Percentiles rank a stretch among this genome's conserved stretches.
Evolutionary conservation across 495 filamentous ascomycete genomes (phyloP).

Genomic region (Barbatosphaeria neglecta): DNA sequence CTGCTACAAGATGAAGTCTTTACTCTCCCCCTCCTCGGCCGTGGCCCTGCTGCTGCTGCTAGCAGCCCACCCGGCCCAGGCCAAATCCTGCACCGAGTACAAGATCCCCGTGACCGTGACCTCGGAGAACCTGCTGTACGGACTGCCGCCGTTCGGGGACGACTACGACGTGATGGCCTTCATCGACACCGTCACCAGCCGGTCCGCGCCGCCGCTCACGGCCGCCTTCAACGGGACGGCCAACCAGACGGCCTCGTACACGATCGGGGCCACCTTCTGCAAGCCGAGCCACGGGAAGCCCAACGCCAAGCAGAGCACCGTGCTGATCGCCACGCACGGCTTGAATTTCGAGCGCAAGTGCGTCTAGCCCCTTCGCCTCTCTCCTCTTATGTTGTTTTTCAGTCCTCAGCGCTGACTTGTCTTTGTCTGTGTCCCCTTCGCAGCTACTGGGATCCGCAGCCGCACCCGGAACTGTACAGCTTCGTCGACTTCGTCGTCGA

Average conservation of each 20-base stretch:
- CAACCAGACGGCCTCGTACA: slow-evolving; percentile 7
- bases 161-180: slow-evolving; percentile 14
- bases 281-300: slow-evolving; percentile 3
- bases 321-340: slow-evolving; percentile 14
- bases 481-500: slow-evolving; percentile 42
- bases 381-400: too few species aligned
- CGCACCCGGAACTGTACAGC: slow-evolving; percentile 41
- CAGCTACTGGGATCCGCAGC: slow-evolving; percentile 45
- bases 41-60: not conserved
- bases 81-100: slow-evolving; percentile 6
- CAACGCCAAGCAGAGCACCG: slow-evolving; percentile 3
- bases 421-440: not conserved
- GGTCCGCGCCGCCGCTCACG: not conserved
- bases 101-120: slow-evolving; percentile 6
- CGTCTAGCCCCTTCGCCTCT: not conserved
- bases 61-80: not conserved
- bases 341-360: slow-evolving; percentile 10
- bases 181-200: slow-evolving; percentile 5
- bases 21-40: not conserved
- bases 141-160: slow-evolving; percentile 4
- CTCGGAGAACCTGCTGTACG: slow-evolving; percentile 6
- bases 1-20: not conserved
- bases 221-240: not conserved
- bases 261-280: slow-evolving; percentile 14
- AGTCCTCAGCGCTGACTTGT: too few species aligned